A percentile compares a stretch with the other conserved stretches of the same genome.
Evolutionary conservation across 179 eudicot species (phyloP).

Genomic region (Beta macrorhiza): DNA sequence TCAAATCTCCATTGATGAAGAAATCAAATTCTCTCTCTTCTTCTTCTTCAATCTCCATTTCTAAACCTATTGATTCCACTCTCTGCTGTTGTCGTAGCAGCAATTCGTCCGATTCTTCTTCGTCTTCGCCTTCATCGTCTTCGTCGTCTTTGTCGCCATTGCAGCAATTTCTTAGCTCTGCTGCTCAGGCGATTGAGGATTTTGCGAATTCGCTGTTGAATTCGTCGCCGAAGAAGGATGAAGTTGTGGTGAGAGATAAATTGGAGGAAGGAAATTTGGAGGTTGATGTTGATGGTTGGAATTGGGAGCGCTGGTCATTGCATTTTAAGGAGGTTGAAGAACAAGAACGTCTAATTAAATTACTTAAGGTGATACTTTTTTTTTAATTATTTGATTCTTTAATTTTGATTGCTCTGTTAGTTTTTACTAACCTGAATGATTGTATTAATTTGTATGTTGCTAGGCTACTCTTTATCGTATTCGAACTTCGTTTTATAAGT

Average conservation of each 20-base stretch:
- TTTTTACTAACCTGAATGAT: neutral
- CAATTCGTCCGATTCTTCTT: slow-evolving; percentile 27
- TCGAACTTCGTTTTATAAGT: too few species aligned
- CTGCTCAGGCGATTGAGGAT: slow-evolving; percentile 46
- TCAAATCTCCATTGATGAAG: slow-evolving; percentile 29
- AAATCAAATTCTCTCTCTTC: slow-evolving; percentile 29
- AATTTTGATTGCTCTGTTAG: neutral
- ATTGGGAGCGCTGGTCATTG: slow-evolving; percentile 80
- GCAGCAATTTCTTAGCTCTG: slow-evolving; percentile 41
- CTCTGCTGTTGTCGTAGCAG: slow-evolving; percentile 44
- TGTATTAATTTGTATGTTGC: neutral
- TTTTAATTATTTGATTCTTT: neutral
- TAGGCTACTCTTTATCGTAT: neutral
- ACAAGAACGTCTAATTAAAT: slow-evolving; percentile 61
- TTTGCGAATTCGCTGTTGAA: slow-evolving; percentile 38
- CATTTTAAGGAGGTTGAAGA: slow-evolving; percentile 83
- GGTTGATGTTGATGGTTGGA: slow-evolving; percentile 58
- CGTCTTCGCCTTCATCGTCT: slow-evolving; percentile 24
- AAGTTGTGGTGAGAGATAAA: slow-evolving; percentile 14
- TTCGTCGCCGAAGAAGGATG: slow-evolving; percentile 14
- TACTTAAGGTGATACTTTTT: slow-evolving; percentile 52
- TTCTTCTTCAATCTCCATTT: slow-evolving; percentile 19
- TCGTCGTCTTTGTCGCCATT: slow-evolving; percentile 38
- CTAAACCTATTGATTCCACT: slow-evolving; percentile 34
- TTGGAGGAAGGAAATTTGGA: slow-evolving; percentile 25